phyloP scores from a whole-genome alignment of 208 protist genomes.

The Crithidia sp. region DNA sequence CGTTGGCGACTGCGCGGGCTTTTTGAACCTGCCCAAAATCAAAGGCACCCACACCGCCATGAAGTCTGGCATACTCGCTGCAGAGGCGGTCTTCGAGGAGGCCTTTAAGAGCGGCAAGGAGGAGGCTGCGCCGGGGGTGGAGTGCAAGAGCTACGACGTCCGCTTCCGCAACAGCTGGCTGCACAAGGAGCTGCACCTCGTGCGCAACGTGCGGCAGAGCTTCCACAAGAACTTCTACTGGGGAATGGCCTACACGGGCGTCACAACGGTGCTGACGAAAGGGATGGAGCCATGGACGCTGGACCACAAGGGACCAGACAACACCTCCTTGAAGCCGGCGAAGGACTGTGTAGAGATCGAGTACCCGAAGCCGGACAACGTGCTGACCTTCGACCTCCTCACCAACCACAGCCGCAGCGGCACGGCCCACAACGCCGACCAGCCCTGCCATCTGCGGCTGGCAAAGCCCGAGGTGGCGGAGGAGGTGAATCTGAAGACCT shows the following conservation, averaged over 20 bases:
- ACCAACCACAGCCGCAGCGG: conserved; percentile 95
- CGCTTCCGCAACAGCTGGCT: conserved; percentile 94
- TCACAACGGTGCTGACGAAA: conserved; percentile 78
- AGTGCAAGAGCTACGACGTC: conserved; percentile 85
- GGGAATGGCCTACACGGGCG: conserved; percentile 83
- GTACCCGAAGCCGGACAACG: conserved; percentile 97
- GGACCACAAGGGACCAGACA: conserved; percentile 74
- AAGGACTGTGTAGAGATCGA: conserved; percentile 85
- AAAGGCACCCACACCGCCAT: conserved; percentile 99
- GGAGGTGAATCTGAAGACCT: conserved; percentile 88
- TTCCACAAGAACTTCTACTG: conserved; percentile 90
- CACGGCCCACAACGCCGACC: conserved; percentile 97
- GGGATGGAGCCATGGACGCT: conserved; percentile 94
- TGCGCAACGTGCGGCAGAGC: conserved; percentile 94
- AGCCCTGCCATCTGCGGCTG: conserved; percentile 95
- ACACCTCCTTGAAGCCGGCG: conserved; percentile 74
- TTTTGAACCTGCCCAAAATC: conserved; percentile 98
- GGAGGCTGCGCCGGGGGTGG: conserved; percentile 47
- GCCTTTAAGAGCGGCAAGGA: conserved; percentile 68
- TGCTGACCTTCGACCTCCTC: conserved; percentile 97
- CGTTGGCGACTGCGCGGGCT: conserved; percentile 97
- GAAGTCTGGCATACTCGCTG: conserved; percentile 91
- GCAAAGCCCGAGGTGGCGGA: conserved; percentile 71
- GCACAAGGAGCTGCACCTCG: conserved; percentile 91
- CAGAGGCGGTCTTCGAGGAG: conserved; percentile 85